These are phyloP conservation scores for Kurtzmaniella natalensis DNA, from an alignment of 1,139 yeast genomes.

Conservation along the genomic window DNA sequence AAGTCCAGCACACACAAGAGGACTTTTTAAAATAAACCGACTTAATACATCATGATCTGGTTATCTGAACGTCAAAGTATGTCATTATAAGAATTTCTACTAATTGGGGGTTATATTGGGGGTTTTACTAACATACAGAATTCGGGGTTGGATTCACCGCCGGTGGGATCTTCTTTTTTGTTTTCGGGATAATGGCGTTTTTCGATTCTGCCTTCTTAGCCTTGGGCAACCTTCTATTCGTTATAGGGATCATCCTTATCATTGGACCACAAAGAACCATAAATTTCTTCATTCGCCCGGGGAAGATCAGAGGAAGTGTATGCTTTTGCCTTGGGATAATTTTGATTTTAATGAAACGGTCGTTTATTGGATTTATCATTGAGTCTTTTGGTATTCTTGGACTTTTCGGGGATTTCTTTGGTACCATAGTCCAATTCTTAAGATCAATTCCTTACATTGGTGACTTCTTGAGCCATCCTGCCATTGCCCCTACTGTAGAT, in stretches of 20 bases:
- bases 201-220: conserved; percentile 90
- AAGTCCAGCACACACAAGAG: too few species aligned
- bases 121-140: conserved; percentile 43
- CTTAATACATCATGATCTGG: conserved; percentile 66
- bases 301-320: conserved; percentile 79
- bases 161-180: conserved; percentile 73
- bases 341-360: conserved; percentile 68
- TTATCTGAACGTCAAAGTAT: conserved; percentile 73
- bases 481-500: conserved; percentile 67
- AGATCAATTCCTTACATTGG: conserved; percentile 88
- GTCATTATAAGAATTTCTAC: conserved; percentile 20
- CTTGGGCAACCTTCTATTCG: conserved; percentile 78
- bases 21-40: too few species aligned
- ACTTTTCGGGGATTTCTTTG: conserved; percentile 87
- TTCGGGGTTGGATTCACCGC: conserved; percentile 94
- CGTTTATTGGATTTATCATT: conserved; percentile 79
- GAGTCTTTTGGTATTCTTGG: conserved; percentile 88
- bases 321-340: conserved; percentile 74
- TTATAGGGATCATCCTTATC: conserved; percentile 76
- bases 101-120: not conserved
- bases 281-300: conserved; percentile 80
- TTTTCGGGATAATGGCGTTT: conserved; percentile 78
- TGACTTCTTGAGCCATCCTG: conserved; percentile 76
- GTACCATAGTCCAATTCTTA: conserved; percentile 84
- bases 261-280: conserved; percentile 86